Evolutionary conservation across 2,329 filamentous ascomycete genomes (phyloP).

Genomic region (Cordyceps farinosa): DNA sequence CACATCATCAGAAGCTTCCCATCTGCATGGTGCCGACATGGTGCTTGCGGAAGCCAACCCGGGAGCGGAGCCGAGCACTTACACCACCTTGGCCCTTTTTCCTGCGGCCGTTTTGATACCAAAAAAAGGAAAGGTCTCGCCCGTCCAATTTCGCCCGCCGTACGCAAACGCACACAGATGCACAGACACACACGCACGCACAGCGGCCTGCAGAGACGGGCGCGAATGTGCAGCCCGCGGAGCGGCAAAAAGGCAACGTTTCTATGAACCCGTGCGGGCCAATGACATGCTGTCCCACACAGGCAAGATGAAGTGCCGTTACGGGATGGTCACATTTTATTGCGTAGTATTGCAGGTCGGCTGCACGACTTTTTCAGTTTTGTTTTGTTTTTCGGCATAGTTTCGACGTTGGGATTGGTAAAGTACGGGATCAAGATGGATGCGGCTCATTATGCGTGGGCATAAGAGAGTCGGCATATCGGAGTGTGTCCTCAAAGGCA

Average conservation of each 20-base stretch:
- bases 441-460: no score
- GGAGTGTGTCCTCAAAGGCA: no score
- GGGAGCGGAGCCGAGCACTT: constrained; percentile 5
- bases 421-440: no score
- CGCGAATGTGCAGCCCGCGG: background rate
- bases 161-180: background rate
- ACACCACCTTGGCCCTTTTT: background rate
- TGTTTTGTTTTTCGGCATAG: no score
- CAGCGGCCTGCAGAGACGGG: background rate
- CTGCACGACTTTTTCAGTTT: background rate
- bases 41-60: constrained; percentile 1
- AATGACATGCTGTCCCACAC: background rate
- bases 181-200: background rate
- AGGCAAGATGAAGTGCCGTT: background rate
- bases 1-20: background rate
- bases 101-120: background rate
- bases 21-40: background rate
- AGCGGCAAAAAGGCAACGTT: background rate
- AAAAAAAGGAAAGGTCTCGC: background rate
- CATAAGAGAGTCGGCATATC: no score
- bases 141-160: background rate
- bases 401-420: no score
- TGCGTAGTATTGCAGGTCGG: background rate
- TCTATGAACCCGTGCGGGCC: background rate
- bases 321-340: background rate